Evolutionary conservation across 208 protist species (phyloP), one percentile per base, ranked within the genome.

Genomic region (Balamuthia mandrillaris): DNA sequence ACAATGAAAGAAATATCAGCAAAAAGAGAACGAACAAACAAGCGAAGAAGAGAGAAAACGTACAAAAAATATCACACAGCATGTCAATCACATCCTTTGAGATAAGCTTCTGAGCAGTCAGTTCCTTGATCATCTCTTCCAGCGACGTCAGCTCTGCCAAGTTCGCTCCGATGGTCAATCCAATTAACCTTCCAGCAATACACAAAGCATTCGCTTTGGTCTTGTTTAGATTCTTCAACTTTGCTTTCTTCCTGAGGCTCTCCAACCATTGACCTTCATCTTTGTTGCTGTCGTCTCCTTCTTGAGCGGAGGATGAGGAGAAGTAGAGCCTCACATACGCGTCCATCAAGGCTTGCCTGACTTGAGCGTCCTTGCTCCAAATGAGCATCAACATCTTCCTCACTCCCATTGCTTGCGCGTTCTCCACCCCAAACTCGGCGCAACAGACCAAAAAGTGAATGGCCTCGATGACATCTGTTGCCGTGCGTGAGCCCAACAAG

Each of bases 131-230:
- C 5, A 92, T 41, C 58, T 92, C 83, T 31, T 92, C 89, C 1
- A 92, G 39, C 4, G 85, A 91, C 16, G 89, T 91, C 7, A 91
- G 74, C 31, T 91, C 86, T 42, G 88, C 89, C 5, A 91, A 35
- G 29, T 70, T 91, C 4, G 52, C 45, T 7, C 31, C 41, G 21
- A 70, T 18, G 0, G 86, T 84, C 14, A 89, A 4, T 31, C 84
- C 85, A 29, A 84, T 84, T 2, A 91, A 35, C 27, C 78, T 91
- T 4, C 41, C 35, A 3, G 39, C 60, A 24, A 70, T 52, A 4
- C 60, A 79, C 10, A 88, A 3, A 44, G 56, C 60, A 44, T 33
- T 21, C 9, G 56, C 9, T 12, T 9, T 9, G 12, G 14, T n/a
- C 7, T 29, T n/a, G 49, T n/a, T 56, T 56, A 56, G 49, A 56